These are phyloP conservation scores for Wickerhamomyces queroliae DNA, from an alignment of 805 yeast genomes.

Conservation along the genomic window DNA sequence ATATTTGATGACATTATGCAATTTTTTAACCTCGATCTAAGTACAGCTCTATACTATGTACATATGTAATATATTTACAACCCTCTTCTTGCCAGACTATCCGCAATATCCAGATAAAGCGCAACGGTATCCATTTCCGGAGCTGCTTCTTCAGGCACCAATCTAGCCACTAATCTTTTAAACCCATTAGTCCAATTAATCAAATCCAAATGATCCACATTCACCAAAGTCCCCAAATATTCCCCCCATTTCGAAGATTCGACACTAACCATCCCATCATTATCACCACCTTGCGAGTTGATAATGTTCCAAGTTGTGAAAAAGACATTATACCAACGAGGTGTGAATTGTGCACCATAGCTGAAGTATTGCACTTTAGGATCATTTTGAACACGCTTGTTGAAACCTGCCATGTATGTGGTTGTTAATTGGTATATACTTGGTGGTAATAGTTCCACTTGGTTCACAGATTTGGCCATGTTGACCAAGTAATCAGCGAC, in stretches of 20 bases:
- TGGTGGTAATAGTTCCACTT: slow-evolving; percentile 24
- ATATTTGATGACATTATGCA: background rate
- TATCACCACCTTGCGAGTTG: slow-evolving; percentile 42
- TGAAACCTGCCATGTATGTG: slow-evolving; percentile 44
- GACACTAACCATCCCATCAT: slow-evolving; percentile 85
- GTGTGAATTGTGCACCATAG: slow-evolving; percentile 72
- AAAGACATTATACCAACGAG: slow-evolving; percentile 58
- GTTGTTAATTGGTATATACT: slow-evolving; percentile 67
- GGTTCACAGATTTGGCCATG: slow-evolving; percentile 19
- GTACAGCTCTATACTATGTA: too few species aligned
- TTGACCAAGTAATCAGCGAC: slow-evolving; percentile 66
- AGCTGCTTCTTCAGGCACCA: slow-evolving; percentile 12
- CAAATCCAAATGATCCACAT: slow-evolving; percentile 80
- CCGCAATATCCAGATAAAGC: slow-evolving; percentile 62
- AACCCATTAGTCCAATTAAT: slow-evolving; percentile 73
- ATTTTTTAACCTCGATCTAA: too few species aligned
- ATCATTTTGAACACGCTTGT: slow-evolving; percentile 43
- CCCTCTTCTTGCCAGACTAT: slow-evolving; percentile 53
- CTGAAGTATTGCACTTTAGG: slow-evolving; percentile 70
- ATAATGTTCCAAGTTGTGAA: slow-evolving; percentile 60
- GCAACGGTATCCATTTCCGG: slow-evolving; percentile 57
- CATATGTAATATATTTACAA: slow-evolving; percentile 27
- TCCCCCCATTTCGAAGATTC: slow-evolving; percentile 79
- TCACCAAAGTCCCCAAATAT: slow-evolving; percentile 69
- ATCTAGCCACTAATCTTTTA: slow-evolving; percentile 24